Percentiles rank a stretch among this genome's conserved stretches.
These are phyloP conservation scores for Rubroboletus satanas DNA, from an alignment of 768 basidiomycete genomes.

Conservation along the genomic window DNA sequence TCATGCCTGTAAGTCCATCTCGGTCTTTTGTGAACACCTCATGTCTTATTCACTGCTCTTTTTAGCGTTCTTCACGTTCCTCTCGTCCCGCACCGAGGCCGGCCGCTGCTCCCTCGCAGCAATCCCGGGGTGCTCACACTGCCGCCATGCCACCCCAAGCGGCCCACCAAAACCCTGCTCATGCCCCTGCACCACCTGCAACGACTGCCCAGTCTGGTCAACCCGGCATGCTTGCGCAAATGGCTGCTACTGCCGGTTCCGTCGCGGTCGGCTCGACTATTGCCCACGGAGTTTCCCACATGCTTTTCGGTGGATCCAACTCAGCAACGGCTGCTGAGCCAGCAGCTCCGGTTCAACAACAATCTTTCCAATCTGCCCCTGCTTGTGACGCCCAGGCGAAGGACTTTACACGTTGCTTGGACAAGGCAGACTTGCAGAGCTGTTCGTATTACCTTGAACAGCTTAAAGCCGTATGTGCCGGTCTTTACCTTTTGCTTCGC, in stretches of 20 bases:
- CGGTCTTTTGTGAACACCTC: background rate
- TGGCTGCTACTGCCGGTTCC: slow-evolving; percentile 89
- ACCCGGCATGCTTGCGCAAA: slow-evolving; percentile 76
- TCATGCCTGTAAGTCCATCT: slow-evolving; percentile 47
- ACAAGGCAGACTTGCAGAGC: slow-evolving; percentile 72
- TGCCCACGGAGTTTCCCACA: slow-evolving; percentile 84
- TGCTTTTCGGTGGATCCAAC: slow-evolving; percentile 78
- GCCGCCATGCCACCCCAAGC: slow-evolving; percentile 43
- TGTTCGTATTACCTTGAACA: slow-evolving; percentile 89
- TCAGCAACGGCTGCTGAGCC: slow-evolving; percentile 43
- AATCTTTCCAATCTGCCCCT: slow-evolving; percentile 42
- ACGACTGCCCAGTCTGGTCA: slow-evolving; percentile 39
- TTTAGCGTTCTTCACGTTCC: slow-evolving; percentile 74
- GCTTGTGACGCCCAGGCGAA: slow-evolving; percentile 79
- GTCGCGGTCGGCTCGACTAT: slow-evolving; percentile 86
- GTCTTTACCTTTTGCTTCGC: background rate
- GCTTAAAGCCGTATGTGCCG: slow-evolving; percentile 70
- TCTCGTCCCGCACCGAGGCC: slow-evolving; percentile 58
- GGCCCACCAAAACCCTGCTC: slow-evolving; percentile 41
- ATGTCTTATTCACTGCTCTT: background rate
- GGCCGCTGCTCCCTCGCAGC: slow-evolving; percentile 45
- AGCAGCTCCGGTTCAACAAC: slow-evolving; percentile 46
- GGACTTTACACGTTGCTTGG: slow-evolving; percentile 84
- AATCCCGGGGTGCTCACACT: slow-evolving; percentile 46
- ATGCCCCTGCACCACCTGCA: slow-evolving; percentile 39